A percentile compares a stretch with the other conserved stretches of the same genome.
Evolutionary conservation across 139 green algal species (phyloP).

Genomic region (Chlorella sorokiniana): DNA sequence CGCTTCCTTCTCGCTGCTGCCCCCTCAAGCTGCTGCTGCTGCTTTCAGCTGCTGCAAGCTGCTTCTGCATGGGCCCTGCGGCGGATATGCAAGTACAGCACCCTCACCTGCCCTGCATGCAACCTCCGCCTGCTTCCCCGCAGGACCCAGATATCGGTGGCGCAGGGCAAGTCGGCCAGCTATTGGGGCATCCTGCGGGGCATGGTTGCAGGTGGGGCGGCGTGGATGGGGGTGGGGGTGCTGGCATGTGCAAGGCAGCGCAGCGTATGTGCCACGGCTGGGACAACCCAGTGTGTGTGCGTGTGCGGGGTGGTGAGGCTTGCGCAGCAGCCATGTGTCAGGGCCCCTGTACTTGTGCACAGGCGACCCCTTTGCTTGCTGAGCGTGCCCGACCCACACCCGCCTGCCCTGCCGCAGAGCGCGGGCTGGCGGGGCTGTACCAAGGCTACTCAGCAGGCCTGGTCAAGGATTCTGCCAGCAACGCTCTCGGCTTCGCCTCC

Average conservation of each 20-base stretch:
- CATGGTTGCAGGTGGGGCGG: slow-evolving; percentile 14
- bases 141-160: slow-evolving; percentile 24
- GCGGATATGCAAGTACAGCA: no score
- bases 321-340: not conserved
- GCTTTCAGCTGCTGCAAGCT: no score
- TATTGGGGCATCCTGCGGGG: not conserved
- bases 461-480: not conserved
- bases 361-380: not conserved
- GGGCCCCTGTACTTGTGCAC: not conserved
- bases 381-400: not conserved
- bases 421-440: slow-evolving; percentile 16
- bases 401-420: not conserved
- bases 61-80: no score
- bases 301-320: not conserved
- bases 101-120: no score
- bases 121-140: no score
- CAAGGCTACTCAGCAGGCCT: slow-evolving; percentile 16
- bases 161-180: not conserved
- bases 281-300: not conserved
- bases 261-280: not conserved
- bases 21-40: no score
- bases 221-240: no score
- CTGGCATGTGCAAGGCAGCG: not conserved
- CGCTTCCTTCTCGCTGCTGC: no score
- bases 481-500: slow-evolving; percentile 36